phyloP scores from a whole-genome alignment of 192 early-diverging fungal species.

The Coemansia asiatica region DNA sequence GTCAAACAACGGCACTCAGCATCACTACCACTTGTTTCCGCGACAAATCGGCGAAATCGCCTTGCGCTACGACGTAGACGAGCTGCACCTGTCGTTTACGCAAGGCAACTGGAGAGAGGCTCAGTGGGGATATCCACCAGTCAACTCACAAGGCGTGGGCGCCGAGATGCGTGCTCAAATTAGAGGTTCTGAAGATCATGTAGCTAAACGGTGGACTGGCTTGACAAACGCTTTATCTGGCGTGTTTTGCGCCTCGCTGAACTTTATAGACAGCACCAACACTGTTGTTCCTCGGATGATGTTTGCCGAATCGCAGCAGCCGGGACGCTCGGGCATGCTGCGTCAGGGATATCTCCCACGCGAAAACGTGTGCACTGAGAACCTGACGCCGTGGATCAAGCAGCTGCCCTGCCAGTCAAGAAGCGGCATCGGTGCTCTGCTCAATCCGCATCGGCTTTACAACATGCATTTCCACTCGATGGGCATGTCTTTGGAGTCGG shows the following conservation, averaged over 20 bases:
- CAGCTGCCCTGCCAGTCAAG: slow-evolving; percentile 91
- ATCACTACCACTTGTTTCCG: slow-evolving; percentile 82
- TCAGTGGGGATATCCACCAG: slow-evolving; percentile 66
- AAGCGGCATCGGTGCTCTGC: slow-evolving; percentile 81
- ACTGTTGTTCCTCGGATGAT: slow-evolving; percentile 61
- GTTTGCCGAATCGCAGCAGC: slow-evolving; percentile 31
- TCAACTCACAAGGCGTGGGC: slow-evolving; percentile 67
- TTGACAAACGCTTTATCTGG: slow-evolving; percentile 91
- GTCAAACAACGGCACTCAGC: slow-evolving; percentile 30
- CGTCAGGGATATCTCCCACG: slow-evolving; percentile 82
- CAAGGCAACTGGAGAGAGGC: slow-evolving; percentile 86
- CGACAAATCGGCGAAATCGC: slow-evolving; percentile 82
- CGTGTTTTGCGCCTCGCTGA: slow-evolving; percentile 94
- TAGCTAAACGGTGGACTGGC: slow-evolving; percentile 77
- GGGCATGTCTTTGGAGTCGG: slow-evolving; percentile 66
- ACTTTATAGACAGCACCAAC: slow-evolving; percentile 81
- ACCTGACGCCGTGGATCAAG: slow-evolving; percentile 97
- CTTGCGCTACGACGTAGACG: slow-evolving; percentile 69
- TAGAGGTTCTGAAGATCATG: slow-evolving; percentile 33
- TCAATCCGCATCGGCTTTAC: slow-evolving; percentile 90
- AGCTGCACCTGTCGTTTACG: slow-evolving; percentile 85
- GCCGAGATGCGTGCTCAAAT: slow-evolving; percentile 74
- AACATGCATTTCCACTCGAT: slow-evolving; percentile 91
- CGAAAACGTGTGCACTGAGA: slow-evolving; percentile 97
- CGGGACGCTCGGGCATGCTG: slow-evolving; percentile 22